Evolutionary conservation across 306 rosid genomes (phyloP).

Genomic region (Prinsepia uniflora): DNA sequence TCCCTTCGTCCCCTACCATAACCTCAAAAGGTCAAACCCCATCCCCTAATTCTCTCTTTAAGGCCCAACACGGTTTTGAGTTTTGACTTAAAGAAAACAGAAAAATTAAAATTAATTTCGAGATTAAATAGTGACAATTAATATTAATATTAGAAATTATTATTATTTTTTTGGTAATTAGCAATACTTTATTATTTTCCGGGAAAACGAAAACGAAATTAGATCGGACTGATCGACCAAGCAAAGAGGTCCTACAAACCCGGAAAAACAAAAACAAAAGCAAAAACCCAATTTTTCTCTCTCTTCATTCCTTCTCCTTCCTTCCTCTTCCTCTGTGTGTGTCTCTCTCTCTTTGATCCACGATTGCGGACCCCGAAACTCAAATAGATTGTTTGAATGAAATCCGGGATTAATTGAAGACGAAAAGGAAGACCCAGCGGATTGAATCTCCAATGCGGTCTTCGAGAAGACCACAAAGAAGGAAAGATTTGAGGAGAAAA

Average conservation of each 20-base stretch:
- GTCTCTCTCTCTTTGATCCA: constrained; percentile 25
- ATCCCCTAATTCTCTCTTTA: constrained; percentile 32
- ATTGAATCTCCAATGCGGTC: constrained; percentile 55
- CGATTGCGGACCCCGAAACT: constrained; percentile 31
- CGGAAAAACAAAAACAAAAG: constrained; percentile 20
- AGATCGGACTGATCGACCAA: constrained; percentile 53
- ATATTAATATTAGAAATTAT: background rate
- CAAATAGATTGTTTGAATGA: constrained; percentile 5
- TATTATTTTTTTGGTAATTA: background rate
- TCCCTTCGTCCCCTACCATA: background rate
- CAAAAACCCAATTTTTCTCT: constrained; percentile 24
- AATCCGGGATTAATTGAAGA: constrained; percentile 8
- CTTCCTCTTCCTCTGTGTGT: constrained; percentile 8
- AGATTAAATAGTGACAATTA: background rate
- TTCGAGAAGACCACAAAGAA: constrained; percentile 34
- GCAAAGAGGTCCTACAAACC: constrained; percentile 30
- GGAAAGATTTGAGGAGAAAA: constrained; percentile 32
- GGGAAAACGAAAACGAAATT: constrained; percentile 37
- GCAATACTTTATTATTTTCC: constrained; percentile 16
- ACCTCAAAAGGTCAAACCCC: constrained; percentile 54
- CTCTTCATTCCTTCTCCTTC: constrained; percentile 14
- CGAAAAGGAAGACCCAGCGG: background rate
- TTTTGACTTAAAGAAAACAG: constrained; percentile 23
- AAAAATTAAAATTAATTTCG: background rate
- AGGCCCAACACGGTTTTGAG: constrained; percentile 49